Base-by-base conservation (phyloP, 495 filamentous ascomycete genomes). In the Tuber borchii region DNA sequence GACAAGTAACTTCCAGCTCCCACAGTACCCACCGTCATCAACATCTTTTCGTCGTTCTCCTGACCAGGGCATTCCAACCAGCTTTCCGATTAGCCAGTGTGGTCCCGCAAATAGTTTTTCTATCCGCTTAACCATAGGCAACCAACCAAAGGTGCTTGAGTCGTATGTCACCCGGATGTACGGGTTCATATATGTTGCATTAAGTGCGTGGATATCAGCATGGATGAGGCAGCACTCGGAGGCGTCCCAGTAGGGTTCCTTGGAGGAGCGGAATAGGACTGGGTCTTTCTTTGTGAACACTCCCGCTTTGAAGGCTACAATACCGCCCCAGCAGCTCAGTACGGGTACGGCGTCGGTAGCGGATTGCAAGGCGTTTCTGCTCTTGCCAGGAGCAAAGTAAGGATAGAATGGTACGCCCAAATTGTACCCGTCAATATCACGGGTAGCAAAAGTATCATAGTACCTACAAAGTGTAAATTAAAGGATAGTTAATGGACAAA, bases 151-250 rank as follows among this genome's bases (percentile, higher is more conserved):
- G 0, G 89, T 88, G 3, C 74, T 74, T 37, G 83, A 78, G 45
- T 87, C 85, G 76, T 93, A 93, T 1, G 91, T 89, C 40, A 90
- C 88, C 17, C 91, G 87, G n/a, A 93, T 86, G 75, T 87, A 92
- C 2, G 91, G 91, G 74, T 93, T 93, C 85, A 92, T 87, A 80
- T 90, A 92, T 73, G 91, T 88, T 0, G 88, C 88, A 4, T 87
- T 87, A 71, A 85, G 81, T 19, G 85, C 83, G 71, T 87, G 86
- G n/a, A 92, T 87, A 81, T 93, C 91, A 6, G 91, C 90, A 77
- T 91, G 89, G 75, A 93, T 89, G 42, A 93, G 86, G 79, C 92
- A 95, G 85, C 92, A 94, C 83, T 95, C 92, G 16, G 90, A 92
- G 2, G 89, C 88, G 75, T 94, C 92, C 90, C 90, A 93, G 83